Conservation (phyloP, 1,139 yeast genomes). For the Scheffersomyces titani region DNA sequence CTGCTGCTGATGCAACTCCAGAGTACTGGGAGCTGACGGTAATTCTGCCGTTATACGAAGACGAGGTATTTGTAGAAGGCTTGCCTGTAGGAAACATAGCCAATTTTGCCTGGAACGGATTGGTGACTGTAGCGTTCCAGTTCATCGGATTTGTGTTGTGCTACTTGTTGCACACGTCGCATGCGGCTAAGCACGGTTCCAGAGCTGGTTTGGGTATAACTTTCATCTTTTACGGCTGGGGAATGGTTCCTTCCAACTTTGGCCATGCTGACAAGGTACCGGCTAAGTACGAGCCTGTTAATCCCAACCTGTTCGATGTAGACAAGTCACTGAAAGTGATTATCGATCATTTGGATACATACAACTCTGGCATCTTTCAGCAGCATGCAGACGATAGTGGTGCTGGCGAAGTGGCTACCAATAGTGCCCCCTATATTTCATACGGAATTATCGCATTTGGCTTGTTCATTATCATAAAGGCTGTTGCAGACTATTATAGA, state of each 20-base stretch:
- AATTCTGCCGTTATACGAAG: conserved; percentile 77
- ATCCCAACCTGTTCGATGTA: conserved; percentile 60
- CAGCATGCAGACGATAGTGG: conserved; percentile 16
- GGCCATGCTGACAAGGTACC: conserved; percentile 42
- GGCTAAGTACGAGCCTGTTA: conserved; percentile 48
- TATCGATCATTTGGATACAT: conserved; percentile 50
- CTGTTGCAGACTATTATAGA: conserved; percentile 67
- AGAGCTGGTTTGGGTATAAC: conserved; percentile 91
- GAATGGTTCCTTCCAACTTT: conserved; percentile 63
- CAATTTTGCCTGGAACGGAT: conserved; percentile 85
- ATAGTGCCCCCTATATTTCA: conserved; percentile 49
- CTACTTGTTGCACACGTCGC: conserved; percentile 89
- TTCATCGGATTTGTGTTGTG: conserved; percentile 91
- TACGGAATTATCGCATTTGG: conserved; percentile 70
- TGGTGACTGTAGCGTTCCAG: conserved; percentile 88
- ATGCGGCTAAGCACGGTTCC: conserved; percentile 96
- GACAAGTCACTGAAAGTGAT: conserved; percentile 33
- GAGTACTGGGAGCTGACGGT: conserved; percentile 96
- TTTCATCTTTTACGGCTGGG: conserved; percentile 73
- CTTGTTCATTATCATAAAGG: conserved; percentile 60
- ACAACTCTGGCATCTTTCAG: conserved; percentile 35
- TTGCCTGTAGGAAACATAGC: conserved; percentile 93
- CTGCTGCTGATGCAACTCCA: conserved; percentile 92
- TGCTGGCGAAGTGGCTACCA: conserved; percentile 4
- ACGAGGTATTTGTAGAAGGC: conserved; percentile 93